Evolutionary conservation across 306 rosid species (phyloP).

Genomic region (Glycine soja): DNA sequence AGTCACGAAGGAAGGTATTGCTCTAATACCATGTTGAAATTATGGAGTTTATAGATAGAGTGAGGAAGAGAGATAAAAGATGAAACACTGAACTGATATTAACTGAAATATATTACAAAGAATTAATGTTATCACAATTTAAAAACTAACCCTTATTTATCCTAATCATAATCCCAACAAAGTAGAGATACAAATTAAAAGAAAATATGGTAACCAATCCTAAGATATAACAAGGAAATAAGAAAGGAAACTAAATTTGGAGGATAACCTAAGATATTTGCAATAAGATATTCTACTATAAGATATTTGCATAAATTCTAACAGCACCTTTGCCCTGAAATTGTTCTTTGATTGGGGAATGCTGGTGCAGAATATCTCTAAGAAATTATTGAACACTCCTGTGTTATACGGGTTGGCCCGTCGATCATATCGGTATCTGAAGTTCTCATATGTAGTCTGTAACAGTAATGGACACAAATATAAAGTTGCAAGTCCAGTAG

Average conservation of each 20-base stretch:
- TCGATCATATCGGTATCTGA: conserved; percentile 88
- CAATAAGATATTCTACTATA: not conserved
- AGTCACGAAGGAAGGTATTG: not conserved
- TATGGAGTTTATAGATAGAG: not conserved
- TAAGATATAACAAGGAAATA: not conserved
- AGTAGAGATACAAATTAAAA: not conserved
- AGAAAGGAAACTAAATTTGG: not conserved
- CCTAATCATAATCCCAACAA: not conserved
- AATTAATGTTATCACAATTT: not conserved
- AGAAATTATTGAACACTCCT: conserved; percentile 76
- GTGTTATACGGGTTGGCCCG: conserved; percentile 81
- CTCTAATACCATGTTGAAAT: not conserved
- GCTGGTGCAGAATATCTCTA: conserved; percentile 80
- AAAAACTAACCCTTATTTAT: not conserved
- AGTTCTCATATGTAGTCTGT: conserved; percentile 96
- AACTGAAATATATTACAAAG: not conserved
- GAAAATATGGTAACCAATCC: not conserved
- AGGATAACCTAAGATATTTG: conserved; percentile 1
- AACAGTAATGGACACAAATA: conserved; percentile 45
- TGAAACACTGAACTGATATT: not conserved
- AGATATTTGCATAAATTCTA: not conserved
- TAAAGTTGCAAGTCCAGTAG: not conserved
- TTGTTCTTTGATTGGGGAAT: conserved; percentile 78
- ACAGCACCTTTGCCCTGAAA: conserved; percentile 72
- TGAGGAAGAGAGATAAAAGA: not conserved